Base-by-base conservation (phyloP, 2,329 filamentous ascomycete species). In the Sarocladiaceae sp. region DNA sequence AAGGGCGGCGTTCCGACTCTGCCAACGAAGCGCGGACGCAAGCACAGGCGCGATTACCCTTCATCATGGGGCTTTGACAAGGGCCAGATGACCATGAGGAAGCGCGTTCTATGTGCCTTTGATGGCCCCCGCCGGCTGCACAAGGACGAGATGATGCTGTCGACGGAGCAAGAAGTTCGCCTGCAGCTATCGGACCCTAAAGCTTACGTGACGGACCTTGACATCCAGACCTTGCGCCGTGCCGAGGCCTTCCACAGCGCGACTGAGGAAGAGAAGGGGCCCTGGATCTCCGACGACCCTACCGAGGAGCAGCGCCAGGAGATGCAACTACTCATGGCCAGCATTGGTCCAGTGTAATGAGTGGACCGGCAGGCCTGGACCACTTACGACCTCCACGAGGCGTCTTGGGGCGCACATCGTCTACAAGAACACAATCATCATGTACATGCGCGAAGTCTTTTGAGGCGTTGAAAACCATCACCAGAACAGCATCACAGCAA, bases 121-220 rank as follows among this genome's bases (percentile, higher is more conserved):
- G 89, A 97, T 58, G 93, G 93, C 1, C 76, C 76, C 13, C 82
- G 90, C 44, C 82, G 91, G 33, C 75, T 98, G 41, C 93, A 87
- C 78, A 97, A 97, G 71, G 93, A 98, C 60, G 93, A 98, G 67
- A 93, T 97, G 88, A 95, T 96, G 89, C 82, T 98, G 41, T 88
- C 90, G 54, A 89, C 86, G 13, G 89, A 95, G 55, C 90, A 93
- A 58, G 93, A 98, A 67, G 88, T 97, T 29, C 88, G 91, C 58
- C 74, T 95, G 63, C 82, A 82, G 63, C 74, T 96, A 15, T 78
- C 78, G 19, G 84, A 88, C 58, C 79, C 79, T 58, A 81, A 85
- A 57, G 75, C 79, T 1, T 97, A 95, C 60, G 83, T 96, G 31
- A 97, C 91, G 6, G 93, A 97, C 59, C 74, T 98, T 34, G 93